A percentile compares a stretch with the other conserved stretches of the same genome.
These are phyloP conservation scores for Pedinophyceae sp. DNA, from an alignment of 139 green algal genomes.

Conservation along the genomic window DNA sequence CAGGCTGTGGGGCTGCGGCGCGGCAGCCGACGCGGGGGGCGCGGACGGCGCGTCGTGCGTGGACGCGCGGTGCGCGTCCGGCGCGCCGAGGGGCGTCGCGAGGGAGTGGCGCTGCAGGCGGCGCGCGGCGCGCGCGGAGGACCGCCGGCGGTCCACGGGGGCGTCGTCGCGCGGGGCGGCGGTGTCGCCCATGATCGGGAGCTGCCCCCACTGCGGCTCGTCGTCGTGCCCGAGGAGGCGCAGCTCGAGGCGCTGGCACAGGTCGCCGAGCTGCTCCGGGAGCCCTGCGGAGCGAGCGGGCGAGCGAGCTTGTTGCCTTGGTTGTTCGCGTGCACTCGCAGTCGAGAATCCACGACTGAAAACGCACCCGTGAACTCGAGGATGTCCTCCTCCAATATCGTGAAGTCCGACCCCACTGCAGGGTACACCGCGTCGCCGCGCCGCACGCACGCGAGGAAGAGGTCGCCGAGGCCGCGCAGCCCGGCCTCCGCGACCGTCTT, in stretches of 20 bases:
- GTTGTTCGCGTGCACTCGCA: neutral
- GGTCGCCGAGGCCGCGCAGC: slow-evolving; percentile 24
- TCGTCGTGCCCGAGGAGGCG: neutral
- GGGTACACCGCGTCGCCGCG: slow-evolving; percentile 7
- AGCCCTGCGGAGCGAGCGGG: too few relatives aligned
- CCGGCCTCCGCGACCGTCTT: slow-evolving; percentile 9
- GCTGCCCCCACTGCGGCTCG: too few relatives aligned
- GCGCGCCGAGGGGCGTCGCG: too few relatives aligned
- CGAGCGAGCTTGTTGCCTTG: too few relatives aligned
- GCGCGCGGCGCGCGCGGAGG: too few relatives aligned
- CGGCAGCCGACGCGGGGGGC: too few relatives aligned
- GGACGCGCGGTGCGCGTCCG: neutral
- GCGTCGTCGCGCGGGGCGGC: too few relatives aligned
- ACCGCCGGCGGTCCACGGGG: too few relatives aligned
- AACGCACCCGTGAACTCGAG: slow-evolving; percentile 11
- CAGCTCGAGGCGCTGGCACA: neutral
- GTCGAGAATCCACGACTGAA: neutral
- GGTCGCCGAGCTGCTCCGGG: neutral
- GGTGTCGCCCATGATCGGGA: too few relatives aligned
- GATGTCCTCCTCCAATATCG: slow-evolving; percentile 6
- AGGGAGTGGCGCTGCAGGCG: neutral
- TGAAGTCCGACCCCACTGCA: slow-evolving; percentile 8
- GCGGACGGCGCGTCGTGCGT: too few relatives aligned
- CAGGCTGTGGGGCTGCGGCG: too few relatives aligned
- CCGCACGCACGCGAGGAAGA: slow-evolving; percentile 22